A percentile compares a stretch with the other conserved stretches of the same genome.
phyloP scores from a whole-genome alignment of 352 stramenopile species.

The Phytophthora litchii region DNA sequence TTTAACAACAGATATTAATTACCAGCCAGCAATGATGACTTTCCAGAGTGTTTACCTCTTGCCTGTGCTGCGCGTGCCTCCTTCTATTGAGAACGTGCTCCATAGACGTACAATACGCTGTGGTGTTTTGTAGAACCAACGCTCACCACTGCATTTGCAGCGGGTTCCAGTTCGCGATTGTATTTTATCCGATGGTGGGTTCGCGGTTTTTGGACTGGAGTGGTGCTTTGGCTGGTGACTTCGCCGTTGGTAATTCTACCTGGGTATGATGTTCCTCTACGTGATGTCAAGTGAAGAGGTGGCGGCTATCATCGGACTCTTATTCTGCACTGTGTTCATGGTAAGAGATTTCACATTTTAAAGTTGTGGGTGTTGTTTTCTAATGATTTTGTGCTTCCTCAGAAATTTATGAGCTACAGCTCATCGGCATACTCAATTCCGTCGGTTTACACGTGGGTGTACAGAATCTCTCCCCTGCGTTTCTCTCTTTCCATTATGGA shows the following conservation, averaged over 20 bases:
- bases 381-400: no score
- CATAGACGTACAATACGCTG: conserved; percentile 16
- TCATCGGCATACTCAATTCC: conserved; percentile 30
- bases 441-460: conserved; percentile 20
- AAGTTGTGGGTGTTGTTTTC: no score
- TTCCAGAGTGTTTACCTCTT: conserved; percentile 78
- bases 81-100: conserved; percentile 13
- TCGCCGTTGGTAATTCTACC: conserved; percentile 56
- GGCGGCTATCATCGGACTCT: conserved; percentile 41
- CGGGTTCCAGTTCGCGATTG: conserved; percentile 40
- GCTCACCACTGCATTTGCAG: conserved; percentile 21
- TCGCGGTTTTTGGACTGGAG: conserved; percentile 13
- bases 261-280: conserved; percentile 78
- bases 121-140: conserved; percentile 48
- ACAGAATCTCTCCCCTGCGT: conserved; percentile 13
- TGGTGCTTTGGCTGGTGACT: conserved; percentile 32
- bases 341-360: no score
- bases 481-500: conserved; percentile 26
- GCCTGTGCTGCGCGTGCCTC: conserved; percentile 44
- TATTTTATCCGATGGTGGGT: conserved; percentile 37
- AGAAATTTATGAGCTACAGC: conserved; percentile 55
- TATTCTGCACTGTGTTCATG: conserved; percentile 54
- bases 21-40: conserved; percentile 69
- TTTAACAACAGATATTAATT: no score
- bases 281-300: conserved; percentile 45